Evolutionary conservation across 2,329 filamentous ascomycete species (phyloP), one percentile per base, ranked within the genome.

Genomic region (Xylariaceae sp.): DNA sequence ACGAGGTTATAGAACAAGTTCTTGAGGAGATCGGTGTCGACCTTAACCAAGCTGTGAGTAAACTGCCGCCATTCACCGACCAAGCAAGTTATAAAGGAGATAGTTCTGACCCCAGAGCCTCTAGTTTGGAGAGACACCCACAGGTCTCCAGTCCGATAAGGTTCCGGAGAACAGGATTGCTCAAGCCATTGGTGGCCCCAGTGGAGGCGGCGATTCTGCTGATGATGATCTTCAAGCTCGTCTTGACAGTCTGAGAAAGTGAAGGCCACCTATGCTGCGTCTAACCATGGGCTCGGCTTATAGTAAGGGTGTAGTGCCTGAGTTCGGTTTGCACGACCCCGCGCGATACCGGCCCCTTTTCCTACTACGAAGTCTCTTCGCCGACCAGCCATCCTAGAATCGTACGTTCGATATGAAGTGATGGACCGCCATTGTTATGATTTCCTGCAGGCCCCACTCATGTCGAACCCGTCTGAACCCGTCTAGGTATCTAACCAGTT

Each of bases 11-110:
- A 39, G 95, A 96, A 69, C 92, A 97, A 75, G 90, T 99, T 4
- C 76, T 99, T 69, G 94, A 97, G 72, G 94, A 97, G 76, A 96
- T 99, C 73, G 94, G 94, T 56, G 87, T 99, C 35, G 93, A 99
- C 71, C 82, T 97, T 60, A 92, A 88, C 68, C 89, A 94, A 76
- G 82, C 90, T 67, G 93, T 97, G 81, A 77, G 90, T 81, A 47
- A 57, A 64, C 47, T 52, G 18, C 34, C 39, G 2, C 23, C 23
- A 47, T 41, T 30, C 9, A 17, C 35, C 17, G 18, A 17, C 45
- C 15, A 30, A 51, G n/a, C 49, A 7, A 7, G 6, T 10, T 41
- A 18, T 30, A 15, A 37, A 63, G 68, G 59, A 7, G 53, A 44
- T 51, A 18, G 34, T 47, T 23, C 71, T 75, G 67, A 74, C 62